These are phyloP conservation scores for Apiotrichum domesticum DNA, from an alignment of 1,284 basidiomycete species.

Conservation along the genomic window DNA sequence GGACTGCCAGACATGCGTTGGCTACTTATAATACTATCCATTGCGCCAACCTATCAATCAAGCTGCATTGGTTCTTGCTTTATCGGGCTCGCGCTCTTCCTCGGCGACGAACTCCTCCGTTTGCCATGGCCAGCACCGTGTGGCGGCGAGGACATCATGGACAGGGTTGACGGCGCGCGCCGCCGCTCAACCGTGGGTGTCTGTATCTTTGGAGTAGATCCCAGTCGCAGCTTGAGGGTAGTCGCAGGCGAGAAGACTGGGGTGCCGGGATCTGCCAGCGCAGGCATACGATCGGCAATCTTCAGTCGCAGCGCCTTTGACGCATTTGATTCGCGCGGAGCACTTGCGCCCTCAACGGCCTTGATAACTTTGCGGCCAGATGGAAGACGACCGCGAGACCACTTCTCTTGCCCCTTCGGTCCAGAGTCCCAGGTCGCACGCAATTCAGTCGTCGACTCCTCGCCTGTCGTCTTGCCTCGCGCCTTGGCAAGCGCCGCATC, in stretches of 20 bases:
- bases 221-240: conserved; percentile 11
- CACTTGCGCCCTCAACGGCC: conserved; percentile 24
- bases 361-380: conserved; percentile 34
- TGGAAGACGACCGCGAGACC: conserved; percentile 25
- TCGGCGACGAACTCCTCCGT: neutral
- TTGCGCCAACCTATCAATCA: neutral
- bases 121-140: neutral
- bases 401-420: conserved; percentile 30
- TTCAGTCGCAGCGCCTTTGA: conserved; percentile 14
- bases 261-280: neutral
- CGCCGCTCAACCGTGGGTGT: neutral
- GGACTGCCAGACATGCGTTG: too few relatives aligned
- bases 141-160: neutral
- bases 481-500: conserved; percentile 28
- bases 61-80: conserved; percentile 13
- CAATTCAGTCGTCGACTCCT: conserved; percentile 19
- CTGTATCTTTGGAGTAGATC: conserved; percentile 1
- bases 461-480: conserved; percentile 27
- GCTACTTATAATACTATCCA: neutral
- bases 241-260: conserved; percentile 4
- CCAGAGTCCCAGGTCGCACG: conserved; percentile 38
- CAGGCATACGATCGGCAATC: conserved; percentile 6
- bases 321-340: conserved; percentile 19
- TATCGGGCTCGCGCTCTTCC: conserved; percentile 8
- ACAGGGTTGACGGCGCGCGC: neutral